phyloP scores from a whole-genome alignment of 306 rosid species.

The Dalbergia cultrata region DNA sequence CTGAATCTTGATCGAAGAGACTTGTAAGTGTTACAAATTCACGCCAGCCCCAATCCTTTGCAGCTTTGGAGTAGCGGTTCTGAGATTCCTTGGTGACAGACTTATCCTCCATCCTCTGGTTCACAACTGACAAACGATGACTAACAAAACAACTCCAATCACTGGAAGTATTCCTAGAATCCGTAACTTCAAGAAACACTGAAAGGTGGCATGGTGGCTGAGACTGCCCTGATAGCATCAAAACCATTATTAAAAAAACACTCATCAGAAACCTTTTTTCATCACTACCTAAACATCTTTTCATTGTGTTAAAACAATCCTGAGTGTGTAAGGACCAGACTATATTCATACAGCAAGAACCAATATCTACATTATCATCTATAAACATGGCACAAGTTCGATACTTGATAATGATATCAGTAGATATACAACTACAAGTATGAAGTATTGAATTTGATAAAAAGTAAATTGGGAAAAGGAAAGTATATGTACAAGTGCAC shows the following conservation, averaged over 20 bases:
- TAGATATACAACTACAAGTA: constrained; percentile 43
- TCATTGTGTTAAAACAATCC: constrained; percentile 39
- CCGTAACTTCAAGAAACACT: constrained; percentile 98
- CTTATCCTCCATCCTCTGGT: constrained; percentile 91
- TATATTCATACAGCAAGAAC: constrained; percentile 22
- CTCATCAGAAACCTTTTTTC: constrained; percentile 20
- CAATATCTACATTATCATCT: constrained; percentile 37
- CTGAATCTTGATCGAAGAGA: constrained; percentile 99
- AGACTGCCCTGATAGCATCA: constrained; percentile 96
- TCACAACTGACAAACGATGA: constrained; percentile 94
- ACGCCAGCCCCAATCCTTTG: constrained; percentile 99
- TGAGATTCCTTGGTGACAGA: constrained; percentile 99
- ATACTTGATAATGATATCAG: constrained; percentile 51
- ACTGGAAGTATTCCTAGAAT: constrained; percentile 92
- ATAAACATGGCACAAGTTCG: constrained; percentile 42
- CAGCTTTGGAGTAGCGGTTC: constrained; percentile 99
- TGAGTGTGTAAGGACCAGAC: constrained; percentile 36
- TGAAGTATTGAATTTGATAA: constrained; percentile 46
- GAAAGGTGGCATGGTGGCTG: constrained; percentile 99
- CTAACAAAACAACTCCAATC: constrained; percentile 99
- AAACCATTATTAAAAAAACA: constrained; percentile 20
- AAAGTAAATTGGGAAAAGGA: constrained; percentile 39
- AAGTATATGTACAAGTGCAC: constrained; percentile 36
- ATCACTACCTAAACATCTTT: constrained; percentile 35
- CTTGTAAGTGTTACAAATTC: constrained; percentile 99